Evolutionary conservation across 2,329 filamentous ascomycete genomes (phyloP).

Genomic region (Berkeleyomyces rouxiae): DNA sequence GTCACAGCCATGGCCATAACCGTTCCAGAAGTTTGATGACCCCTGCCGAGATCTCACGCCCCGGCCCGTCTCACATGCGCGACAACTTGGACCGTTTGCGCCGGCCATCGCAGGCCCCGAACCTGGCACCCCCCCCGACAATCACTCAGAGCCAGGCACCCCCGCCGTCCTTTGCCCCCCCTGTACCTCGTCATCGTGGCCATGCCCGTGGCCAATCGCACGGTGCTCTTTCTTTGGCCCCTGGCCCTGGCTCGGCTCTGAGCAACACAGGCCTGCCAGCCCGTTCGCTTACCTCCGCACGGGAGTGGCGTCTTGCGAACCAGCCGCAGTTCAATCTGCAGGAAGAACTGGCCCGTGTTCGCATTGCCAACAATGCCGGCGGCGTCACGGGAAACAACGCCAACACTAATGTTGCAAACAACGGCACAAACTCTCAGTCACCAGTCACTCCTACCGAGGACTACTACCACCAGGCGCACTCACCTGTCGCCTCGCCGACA

Average conservation of each 20-base stretch:
- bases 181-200: background rate
- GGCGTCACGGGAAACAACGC: background rate
- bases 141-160: background rate
- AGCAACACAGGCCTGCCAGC: background rate
- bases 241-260: background rate
- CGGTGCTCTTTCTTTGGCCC: conserved; percentile 1
- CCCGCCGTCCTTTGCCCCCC: background rate
- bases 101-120: conserved; percentile 7
- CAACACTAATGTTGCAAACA: background rate
- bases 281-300: background rate
- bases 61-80: conserved; percentile 6
- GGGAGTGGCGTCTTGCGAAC: conserved; percentile 6
- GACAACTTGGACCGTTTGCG: conserved; percentile 9
- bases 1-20: conserved; percentile 7
- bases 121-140: background rate
- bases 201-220: conserved; percentile 11
- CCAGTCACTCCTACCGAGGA: conserved; percentile 11
- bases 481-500: conserved; percentile 7
- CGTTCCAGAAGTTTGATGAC: conserved; percentile 11
- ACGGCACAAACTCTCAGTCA: conserved; percentile 12
- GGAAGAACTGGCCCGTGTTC: conserved; percentile 9
- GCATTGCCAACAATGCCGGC: background rate
- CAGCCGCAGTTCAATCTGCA: conserved; percentile 9
- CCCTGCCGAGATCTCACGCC: conserved; percentile 10
- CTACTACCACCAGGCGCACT: conserved; percentile 7